Evolutionary conservation across 352 stramenopile genomes (phyloP).

Genomic region (Pythium biforme): DNA sequence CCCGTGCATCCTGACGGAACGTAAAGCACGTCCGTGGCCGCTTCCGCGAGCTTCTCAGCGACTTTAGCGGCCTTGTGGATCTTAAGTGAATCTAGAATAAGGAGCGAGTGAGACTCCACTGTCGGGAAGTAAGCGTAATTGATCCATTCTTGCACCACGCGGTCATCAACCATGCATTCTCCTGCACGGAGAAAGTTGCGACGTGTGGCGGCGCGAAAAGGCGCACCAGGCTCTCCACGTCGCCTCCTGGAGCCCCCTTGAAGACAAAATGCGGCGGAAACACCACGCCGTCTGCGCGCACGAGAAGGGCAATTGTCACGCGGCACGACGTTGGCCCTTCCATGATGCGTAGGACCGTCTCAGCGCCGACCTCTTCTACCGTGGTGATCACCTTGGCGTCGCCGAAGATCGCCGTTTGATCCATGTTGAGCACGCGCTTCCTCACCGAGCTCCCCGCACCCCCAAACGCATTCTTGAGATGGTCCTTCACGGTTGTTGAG

Average conservation of each 20-base stretch:
- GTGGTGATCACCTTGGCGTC: neutral
- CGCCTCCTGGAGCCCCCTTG: too few relatives aligned
- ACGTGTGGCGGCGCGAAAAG: neutral
- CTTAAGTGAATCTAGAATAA: constrained; percentile 1
- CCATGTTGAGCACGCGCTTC: constrained; percentile 2
- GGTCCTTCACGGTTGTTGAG: neutral
- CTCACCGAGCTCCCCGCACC: neutral
- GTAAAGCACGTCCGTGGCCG: neutral
- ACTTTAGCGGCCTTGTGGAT: neutral
- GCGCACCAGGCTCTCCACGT: too few relatives aligned
- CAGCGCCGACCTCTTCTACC: neutral
- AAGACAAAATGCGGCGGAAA: too few relatives aligned
- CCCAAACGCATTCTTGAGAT: neutral
- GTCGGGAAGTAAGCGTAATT: neutral
- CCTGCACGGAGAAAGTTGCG: neutral
- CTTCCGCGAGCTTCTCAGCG: neutral
- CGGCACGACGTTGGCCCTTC: neutral
- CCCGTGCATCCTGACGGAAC: neutral
- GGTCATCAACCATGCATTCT: constrained; percentile 1
- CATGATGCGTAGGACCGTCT: neutral
- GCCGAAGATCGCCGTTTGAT: neutral
- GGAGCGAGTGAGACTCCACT: neutral
- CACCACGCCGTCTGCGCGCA: too few relatives aligned
- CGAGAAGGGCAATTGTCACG: too few relatives aligned
- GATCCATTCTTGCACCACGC: neutral